phyloP scores from a whole-genome alignment of 1,139 yeast species.

The Geotrichum macrosporum region DNA sequence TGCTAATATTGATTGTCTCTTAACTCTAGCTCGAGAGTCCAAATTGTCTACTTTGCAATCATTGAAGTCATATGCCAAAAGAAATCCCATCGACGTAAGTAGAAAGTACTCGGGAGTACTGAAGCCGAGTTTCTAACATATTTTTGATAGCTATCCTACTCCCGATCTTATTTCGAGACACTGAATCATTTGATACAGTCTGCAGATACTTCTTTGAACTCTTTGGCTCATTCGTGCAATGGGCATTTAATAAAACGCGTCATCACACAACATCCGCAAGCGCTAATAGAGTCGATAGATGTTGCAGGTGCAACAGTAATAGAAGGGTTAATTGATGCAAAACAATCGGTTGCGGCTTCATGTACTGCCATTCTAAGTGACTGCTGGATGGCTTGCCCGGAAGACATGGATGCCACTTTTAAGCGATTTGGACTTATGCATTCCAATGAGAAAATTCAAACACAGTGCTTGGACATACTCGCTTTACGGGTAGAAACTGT shows the following conservation, averaged over 20 bases:
- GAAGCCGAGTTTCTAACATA: constrained; percentile 37
- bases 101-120: constrained; percentile 25
- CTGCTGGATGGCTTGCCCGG: constrained; percentile 62
- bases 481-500: constrained; percentile 31
- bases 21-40: constrained; percentile 13
- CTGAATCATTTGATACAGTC: constrained; percentile 47
- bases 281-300: constrained; percentile 48
- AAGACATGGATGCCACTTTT: constrained; percentile 50
- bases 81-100: constrained; percentile 54
- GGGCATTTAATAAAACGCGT: constrained; percentile 75
- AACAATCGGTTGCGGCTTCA: constrained; percentile 44
- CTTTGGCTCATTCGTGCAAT: constrained; percentile 58
- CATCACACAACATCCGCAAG: constrained; percentile 62
- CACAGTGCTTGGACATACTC: constrained; percentile 44
- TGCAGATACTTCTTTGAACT: constrained; percentile 43
- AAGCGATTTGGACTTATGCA: constrained; percentile 51
- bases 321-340: constrained; percentile 49
- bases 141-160: constrained; percentile 38
- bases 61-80: constrained; percentile 66
- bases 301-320: constrained; percentile 56
- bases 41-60: constrained; percentile 46
- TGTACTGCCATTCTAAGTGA: constrained; percentile 59
- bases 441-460: constrained; percentile 42
- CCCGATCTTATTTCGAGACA: constrained; percentile 47
- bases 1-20: not conserved